phyloP scores from a whole-genome alignment of 1,284 basidiomycete genomes.

The Peniophora sp. region DNA sequence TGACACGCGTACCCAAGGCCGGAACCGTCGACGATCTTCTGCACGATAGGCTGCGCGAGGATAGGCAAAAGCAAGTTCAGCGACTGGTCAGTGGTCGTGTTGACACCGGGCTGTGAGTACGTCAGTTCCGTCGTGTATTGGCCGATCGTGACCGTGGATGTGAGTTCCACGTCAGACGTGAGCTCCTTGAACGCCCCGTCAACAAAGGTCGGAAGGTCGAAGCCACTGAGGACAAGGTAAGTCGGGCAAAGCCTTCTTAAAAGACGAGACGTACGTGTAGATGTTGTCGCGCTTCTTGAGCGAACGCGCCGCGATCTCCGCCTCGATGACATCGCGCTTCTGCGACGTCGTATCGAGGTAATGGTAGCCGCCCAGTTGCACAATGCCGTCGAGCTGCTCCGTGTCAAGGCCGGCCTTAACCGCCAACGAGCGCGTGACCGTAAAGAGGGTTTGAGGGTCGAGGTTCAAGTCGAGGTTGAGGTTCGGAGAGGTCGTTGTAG shows the following conservation, averaged over 20 bases:
- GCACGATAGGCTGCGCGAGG: conserved; percentile 74
- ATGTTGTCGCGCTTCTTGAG: conserved; percentile 32
- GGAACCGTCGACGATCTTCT: conserved; percentile 61
- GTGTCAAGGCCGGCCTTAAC: conserved; percentile 57
- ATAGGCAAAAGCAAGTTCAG: conserved; percentile 63
- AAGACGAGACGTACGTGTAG: conserved; percentile 36
- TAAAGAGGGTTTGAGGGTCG: conserved; percentile 66
- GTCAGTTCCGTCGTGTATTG: conserved; percentile 57
- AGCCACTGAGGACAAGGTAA: conserved; percentile 35
- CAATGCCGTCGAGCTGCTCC: conserved; percentile 60
- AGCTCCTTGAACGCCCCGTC: conserved; percentile 60
- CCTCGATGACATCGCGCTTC: conserved; percentile 19
- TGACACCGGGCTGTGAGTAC: conserved; percentile 53
- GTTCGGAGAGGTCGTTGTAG: conserved; percentile 49
- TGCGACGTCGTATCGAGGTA: conserved; percentile 41
- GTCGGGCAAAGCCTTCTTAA: background rate
- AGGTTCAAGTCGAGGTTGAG: conserved; percentile 64
- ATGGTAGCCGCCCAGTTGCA: conserved; percentile 61
- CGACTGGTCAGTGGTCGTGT: conserved; percentile 54
- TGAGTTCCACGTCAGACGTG: conserved; percentile 53
- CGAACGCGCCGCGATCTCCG: background rate
- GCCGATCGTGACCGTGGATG: conserved; percentile 55
- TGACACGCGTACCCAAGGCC: conserved; percentile 39
- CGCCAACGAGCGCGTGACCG: conserved; percentile 59
- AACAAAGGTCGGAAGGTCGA: conserved; percentile 62